Conservation (phyloP, 805 yeast species). For the Komagataella mondaviorum region DNA sequence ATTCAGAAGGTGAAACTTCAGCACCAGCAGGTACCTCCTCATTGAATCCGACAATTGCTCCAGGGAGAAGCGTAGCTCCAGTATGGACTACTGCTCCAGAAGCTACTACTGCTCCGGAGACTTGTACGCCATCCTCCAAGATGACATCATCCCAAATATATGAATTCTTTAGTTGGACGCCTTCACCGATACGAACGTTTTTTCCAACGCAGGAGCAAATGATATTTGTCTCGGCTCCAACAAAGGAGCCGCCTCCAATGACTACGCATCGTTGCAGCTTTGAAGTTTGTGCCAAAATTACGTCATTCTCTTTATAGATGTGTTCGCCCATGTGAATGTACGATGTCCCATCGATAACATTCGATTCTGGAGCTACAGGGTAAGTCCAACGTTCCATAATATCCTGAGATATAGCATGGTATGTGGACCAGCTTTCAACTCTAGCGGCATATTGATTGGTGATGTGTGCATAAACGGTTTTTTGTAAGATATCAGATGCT, state of each 20-base stretch:
- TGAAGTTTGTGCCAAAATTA: slow-evolving; percentile 90
- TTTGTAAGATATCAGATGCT: slow-evolving; percentile 79
- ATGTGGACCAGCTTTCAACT: slow-evolving; percentile 91
- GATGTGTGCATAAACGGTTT: slow-evolving; percentile 81
- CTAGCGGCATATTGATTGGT: slow-evolving; percentile 83
- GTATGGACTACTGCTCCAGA: slow-evolving; percentile 40
- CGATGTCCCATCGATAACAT: slow-evolving; percentile 55
- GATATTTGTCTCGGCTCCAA: slow-evolving; percentile 64
- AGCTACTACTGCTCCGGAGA: slow-evolving; percentile 64
- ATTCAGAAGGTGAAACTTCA: background rate
- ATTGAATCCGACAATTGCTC: slow-evolving; percentile 66
- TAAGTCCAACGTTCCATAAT: slow-evolving; percentile 85
- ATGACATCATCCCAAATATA: slow-evolving; percentile 79
- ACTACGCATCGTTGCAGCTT: slow-evolving; percentile 68
- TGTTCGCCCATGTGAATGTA: slow-evolving; percentile 76
- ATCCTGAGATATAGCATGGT: slow-evolving; percentile 84
- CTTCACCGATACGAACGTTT: slow-evolving; percentile 70
- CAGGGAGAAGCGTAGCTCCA: slow-evolving; percentile 43
- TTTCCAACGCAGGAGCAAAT: slow-evolving; percentile 74
- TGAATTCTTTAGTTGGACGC: slow-evolving; percentile 57
- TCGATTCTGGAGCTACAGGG: slow-evolving; percentile 83
- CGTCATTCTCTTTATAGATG: slow-evolving; percentile 78
- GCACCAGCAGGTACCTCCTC: slow-evolving; percentile 21
- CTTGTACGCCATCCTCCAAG: slow-evolving; percentile 48
- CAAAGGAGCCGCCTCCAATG: slow-evolving; percentile 62